Conservation (phyloP, 2,329 filamentous ascomycete species). For the Verticillium tricorpus region DNA sequence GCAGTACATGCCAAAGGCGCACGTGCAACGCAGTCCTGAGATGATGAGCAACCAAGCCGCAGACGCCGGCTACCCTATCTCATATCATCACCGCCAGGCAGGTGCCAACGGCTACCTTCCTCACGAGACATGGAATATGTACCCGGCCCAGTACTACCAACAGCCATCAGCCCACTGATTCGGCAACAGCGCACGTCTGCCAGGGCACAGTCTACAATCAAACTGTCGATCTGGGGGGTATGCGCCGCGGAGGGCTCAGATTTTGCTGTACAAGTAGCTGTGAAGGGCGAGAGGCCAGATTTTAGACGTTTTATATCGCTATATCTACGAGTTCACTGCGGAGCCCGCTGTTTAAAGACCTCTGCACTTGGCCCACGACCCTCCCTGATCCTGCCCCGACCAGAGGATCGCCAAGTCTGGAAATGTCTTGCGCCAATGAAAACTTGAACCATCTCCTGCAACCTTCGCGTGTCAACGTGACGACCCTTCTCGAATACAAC, state of each 20-base stretch:
- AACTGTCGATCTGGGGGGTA: no score
- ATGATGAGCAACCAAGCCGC: slow-evolving; percentile 22
- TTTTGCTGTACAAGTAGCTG: no score
- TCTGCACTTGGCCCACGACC: no score
- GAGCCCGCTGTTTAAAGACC: no score
- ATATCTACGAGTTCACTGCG: no score
- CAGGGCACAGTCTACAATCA: slow-evolving; percentile 30
- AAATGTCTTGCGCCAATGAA: slow-evolving; percentile 23
- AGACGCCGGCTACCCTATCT: slow-evolving; percentile 27
- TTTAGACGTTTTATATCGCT: no score
- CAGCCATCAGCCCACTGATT: slow-evolving; percentile 27
- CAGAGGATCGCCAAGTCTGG: slow-evolving; percentile 28
- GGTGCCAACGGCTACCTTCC: slow-evolving; percentile 12
- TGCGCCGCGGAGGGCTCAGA: no score
- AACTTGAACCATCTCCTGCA: slow-evolving; percentile 23
- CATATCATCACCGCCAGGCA: slow-evolving; percentile 15
- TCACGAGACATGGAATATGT: slow-evolving; percentile 15
- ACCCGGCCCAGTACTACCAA: slow-evolving; percentile 16
- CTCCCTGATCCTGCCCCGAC: slow-evolving; percentile 25
- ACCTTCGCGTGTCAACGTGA: slow-evolving; percentile 26
- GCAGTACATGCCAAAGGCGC: slow-evolving; percentile 5
- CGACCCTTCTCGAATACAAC: slow-evolving; percentile 23
- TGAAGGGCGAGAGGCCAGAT: no score
- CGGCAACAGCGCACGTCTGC: slow-evolving; percentile 15
- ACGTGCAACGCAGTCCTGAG: slow-evolving; percentile 15